phyloP scores from a whole-genome alignment of 345 rosid genomes.

The Punica granatum region DNA sequence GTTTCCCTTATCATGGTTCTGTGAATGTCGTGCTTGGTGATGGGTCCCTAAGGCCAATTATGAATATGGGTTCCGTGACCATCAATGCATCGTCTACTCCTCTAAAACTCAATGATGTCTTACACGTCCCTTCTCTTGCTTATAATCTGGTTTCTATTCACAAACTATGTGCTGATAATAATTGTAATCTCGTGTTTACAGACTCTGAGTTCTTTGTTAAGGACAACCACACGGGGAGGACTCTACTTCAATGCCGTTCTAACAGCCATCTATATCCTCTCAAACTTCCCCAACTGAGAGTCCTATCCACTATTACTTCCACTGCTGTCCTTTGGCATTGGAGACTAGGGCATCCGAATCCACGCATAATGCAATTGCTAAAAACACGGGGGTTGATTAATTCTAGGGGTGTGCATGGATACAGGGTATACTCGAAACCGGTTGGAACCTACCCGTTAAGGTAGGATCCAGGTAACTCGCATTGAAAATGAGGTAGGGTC shows the following conservation, averaged over 20 bases:
- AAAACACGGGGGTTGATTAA: neutral
- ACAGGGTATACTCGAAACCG: too few relatives aligned
- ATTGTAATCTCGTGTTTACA: neutral
- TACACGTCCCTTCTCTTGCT: neutral
- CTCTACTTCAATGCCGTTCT: neutral
- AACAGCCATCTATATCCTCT: neutral
- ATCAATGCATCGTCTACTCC: neutral
- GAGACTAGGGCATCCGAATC: neutral
- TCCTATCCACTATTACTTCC: neutral
- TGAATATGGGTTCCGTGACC: neutral
- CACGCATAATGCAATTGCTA: neutral
- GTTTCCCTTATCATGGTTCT: neutral
- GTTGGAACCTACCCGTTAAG: too few relatives aligned
- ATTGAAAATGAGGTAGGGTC: too few relatives aligned
- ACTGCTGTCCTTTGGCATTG: neutral
- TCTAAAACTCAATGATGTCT: neutral
- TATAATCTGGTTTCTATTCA: neutral
- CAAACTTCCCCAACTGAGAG: neutral
- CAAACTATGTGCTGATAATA: neutral
- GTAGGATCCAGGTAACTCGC: too few relatives aligned
- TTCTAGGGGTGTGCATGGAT: too few relatives aligned
- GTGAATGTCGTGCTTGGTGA: neutral
- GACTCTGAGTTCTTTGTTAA: neutral
- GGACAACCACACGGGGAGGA: neutral
- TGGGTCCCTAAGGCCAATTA: neutral